phyloP scores from a whole-genome alignment of 352 stramenopile species.

The Phytophthora crassamura region DNA sequence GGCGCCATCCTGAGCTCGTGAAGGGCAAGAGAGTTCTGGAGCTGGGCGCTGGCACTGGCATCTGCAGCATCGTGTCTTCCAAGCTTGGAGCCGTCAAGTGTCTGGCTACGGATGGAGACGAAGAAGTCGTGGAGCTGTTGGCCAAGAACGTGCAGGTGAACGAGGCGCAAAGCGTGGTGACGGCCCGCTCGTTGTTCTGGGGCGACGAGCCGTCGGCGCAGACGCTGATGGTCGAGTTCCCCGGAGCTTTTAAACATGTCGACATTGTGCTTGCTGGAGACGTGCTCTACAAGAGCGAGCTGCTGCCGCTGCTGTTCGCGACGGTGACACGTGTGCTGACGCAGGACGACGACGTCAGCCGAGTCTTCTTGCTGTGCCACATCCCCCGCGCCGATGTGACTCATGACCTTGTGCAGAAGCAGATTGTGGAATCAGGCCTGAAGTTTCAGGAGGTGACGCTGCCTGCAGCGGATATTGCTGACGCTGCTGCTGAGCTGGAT shows the following conservation, averaged over 20 bases:
- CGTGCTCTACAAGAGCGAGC: constrained; percentile 79
- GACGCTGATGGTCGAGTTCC: constrained; percentile 41
- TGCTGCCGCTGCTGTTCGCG: constrained; percentile 69
- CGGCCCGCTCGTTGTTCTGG: constrained; percentile 59
- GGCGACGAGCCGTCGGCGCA: constrained; percentile 51
- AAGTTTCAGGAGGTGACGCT: constrained; percentile 44
- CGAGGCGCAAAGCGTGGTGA: constrained; percentile 27
- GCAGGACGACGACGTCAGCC: constrained; percentile 11
- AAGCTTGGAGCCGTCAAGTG: constrained; percentile 56
- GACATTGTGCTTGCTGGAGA: constrained; percentile 77
- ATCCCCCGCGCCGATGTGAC: constrained; percentile 76
- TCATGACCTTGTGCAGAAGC: constrained; percentile 58
- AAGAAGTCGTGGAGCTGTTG: constrained; percentile 60
- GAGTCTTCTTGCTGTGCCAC: constrained; percentile 68
- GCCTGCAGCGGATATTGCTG: constrained; percentile 28
- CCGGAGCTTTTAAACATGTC: constrained; percentile 34
- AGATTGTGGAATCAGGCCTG: constrained; percentile 51
- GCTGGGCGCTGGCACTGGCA: constrained; percentile 73
- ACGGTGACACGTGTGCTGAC: constrained; percentile 53
- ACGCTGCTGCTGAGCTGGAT: constrained; percentile 37
- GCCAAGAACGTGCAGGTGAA: constrained; percentile 61
- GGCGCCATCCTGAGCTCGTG: constrained; percentile 52
- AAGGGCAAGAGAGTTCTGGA: constrained; percentile 62
- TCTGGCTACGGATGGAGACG: constrained; percentile 73
- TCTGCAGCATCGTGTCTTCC: constrained; percentile 72